phyloP scores from a whole-genome alignment of 2,329 filamentous ascomycete species.

The Colletotrichum tamarilloi region DNA sequence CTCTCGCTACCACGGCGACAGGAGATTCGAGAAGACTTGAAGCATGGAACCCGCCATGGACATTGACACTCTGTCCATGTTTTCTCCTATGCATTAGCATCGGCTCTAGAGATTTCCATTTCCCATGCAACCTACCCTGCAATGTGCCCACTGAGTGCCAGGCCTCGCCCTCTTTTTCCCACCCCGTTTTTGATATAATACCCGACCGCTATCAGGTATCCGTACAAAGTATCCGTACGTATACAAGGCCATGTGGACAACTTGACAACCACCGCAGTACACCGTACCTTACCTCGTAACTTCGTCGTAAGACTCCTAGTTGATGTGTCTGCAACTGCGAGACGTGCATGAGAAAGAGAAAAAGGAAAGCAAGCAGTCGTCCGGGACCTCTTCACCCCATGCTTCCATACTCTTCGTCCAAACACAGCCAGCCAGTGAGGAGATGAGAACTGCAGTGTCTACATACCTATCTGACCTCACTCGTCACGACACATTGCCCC shows the following conservation, averaged over 20 bases:
- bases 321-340: neutral
- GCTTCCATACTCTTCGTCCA: neutral
- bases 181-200: neutral
- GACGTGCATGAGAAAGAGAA: neutral
- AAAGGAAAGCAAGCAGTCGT: neutral
- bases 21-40: constrained; percentile 11
- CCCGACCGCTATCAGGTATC: neutral
- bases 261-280: neutral
- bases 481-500: neutral
- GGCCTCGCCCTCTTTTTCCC: neutral
- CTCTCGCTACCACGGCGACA: constrained; percentile 32
- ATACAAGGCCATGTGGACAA: neutral
- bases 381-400: neutral
- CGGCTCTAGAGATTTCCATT: constrained; percentile 18
- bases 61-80: constrained; percentile 5
- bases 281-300: no score
- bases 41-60: neutral
- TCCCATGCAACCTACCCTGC: constrained; percentile 3
- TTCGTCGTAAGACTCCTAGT: neutral
- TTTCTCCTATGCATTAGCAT: constrained; percentile 9
- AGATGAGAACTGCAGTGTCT: neutral
- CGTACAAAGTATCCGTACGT: neutral
- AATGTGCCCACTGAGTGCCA: neutral
- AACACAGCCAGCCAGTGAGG: constrained; percentile 3
- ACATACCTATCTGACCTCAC: constrained; percentile 8